phyloP scores from a whole-genome alignment of 768 basidiomycete genomes.

The Termitomyces sp. region DNA sequence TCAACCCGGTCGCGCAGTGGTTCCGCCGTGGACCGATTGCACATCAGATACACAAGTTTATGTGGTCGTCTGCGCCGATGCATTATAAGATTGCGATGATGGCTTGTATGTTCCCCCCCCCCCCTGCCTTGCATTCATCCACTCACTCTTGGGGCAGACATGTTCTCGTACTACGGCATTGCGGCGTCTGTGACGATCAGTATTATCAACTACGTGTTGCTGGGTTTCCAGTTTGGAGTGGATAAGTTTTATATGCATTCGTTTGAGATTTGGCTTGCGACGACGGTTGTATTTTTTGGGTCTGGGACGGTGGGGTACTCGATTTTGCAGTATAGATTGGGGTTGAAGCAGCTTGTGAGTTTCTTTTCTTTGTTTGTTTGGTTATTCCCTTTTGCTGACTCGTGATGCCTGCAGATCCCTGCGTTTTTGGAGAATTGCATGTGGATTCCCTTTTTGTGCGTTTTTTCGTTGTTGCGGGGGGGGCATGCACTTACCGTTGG shows the following conservation, averaged over 20 bases:
- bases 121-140: not conserved
- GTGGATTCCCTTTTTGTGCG: conserved; percentile 75
- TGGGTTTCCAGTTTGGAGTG: conserved; percentile 67
- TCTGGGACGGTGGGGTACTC: conserved; percentile 68
- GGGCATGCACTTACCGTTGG: not conserved
- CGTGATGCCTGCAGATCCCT: conserved; percentile 23
- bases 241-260: conserved; percentile 75
- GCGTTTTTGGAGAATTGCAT: conserved; percentile 53
- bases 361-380: not conserved
- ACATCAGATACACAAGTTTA: conserved; percentile 63
- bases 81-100: conserved; percentile 83
- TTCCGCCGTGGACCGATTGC: conserved; percentile 74
- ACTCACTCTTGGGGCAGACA: conserved; percentile 24
- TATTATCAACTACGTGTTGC: conserved; percentile 67
- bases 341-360: conserved; percentile 43
- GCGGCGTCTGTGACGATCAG: conserved; percentile 62
- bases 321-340: conserved; percentile 67
- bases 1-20: conserved; percentile 79
- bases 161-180: conserved; percentile 62
- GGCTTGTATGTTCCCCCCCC: conserved; percentile 38
- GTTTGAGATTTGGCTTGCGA: conserved; percentile 79
- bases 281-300: conserved; percentile 72
- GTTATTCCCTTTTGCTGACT: not conserved
- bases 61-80: conserved; percentile 70
- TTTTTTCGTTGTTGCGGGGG: conserved; percentile 8